phyloP scores from a whole-genome alignment of 2,329 filamentous ascomycete species.

The Aureobasidium zeae region DNA sequence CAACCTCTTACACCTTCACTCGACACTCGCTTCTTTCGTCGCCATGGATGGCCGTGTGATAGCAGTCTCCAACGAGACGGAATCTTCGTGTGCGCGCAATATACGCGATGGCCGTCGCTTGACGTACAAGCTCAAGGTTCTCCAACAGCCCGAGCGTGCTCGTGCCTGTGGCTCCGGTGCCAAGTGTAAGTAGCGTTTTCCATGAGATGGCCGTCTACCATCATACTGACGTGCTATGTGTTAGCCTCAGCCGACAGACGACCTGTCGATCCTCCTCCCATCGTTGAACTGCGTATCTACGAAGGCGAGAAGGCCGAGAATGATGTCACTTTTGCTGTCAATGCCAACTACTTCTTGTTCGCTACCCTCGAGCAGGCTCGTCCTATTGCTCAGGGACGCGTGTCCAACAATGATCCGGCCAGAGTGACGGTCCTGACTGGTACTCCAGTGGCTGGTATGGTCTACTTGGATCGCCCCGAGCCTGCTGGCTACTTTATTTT shows the following conservation, averaged over 20 bases:
- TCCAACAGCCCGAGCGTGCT: slow-evolving; percentile 90
- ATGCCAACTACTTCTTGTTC: slow-evolving; percentile 96
- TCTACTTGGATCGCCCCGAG: slow-evolving; percentile 79
- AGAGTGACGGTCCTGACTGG: slow-evolving; percentile 82
- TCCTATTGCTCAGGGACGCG: slow-evolving; percentile 70
- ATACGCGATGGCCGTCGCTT: slow-evolving; percentile 69
- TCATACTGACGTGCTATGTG: slow-evolving; percentile 21
- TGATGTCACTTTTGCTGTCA: slow-evolving; percentile 75
- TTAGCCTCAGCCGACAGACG: slow-evolving; percentile 79
- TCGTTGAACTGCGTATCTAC: slow-evolving; percentile 81
- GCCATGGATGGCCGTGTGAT: slow-evolving; percentile 33
- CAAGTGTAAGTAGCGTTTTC: slow-evolving; percentile 58
- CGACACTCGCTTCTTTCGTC: neutral
- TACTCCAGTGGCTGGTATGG: slow-evolving; percentile 90
- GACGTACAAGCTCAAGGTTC: slow-evolving; percentile 72
- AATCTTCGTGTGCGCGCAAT: slow-evolving; percentile 43
- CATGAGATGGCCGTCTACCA: neutral
- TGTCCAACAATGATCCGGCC: slow-evolving; percentile 55
- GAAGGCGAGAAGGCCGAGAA: slow-evolving; percentile 49
- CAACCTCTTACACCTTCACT: too few relatives aligned
- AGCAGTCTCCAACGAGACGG: slow-evolving; percentile 48
- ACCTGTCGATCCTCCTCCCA: slow-evolving; percentile 87
- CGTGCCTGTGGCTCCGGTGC: slow-evolving; percentile 91
- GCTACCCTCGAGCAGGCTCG: slow-evolving; percentile 83
- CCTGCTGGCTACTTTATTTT: slow-evolving; percentile 92